Base-by-base conservation (phyloP, 352 stramenopile species). In the Phytopythium boreale region DNA sequence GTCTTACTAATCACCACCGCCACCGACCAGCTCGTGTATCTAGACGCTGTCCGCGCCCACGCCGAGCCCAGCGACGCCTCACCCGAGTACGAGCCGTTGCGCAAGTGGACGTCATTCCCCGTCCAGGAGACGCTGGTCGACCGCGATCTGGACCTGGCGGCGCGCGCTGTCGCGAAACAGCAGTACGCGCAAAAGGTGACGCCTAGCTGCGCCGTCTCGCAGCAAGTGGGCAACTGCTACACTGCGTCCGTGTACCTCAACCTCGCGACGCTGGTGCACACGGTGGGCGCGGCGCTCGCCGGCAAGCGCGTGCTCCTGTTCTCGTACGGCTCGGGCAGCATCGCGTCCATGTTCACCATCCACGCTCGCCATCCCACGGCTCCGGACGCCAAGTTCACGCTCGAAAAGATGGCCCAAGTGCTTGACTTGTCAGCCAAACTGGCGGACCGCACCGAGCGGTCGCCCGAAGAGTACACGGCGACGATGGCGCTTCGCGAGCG, bases 231-330 rank as follows among this genome's bases (percentile, higher is more conserved):
- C 37, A 99, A 99, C 77, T 98, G 88, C 44, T 99, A 99, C 80
- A 98, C 97, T 2, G 97, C 96, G 14, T 92, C 91, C 15, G 89
- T 99, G 20, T 99, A 99, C 76, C 82, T 98, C 31, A 98, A 98
- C 68, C 71, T 99, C 31, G 89, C 93, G 8, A 98, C 89, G 41
- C 77, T 99, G 8, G 82, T 99, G 36, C 76, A 77, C 59, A 59
- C 71, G 39, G 80, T 68, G 66, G 79, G 60, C 27, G 71, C 57
- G 27, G 79, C 69, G 17, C 71, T 98, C 14, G 47, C 69, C 22
- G 84, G 76, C 43, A 93, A 98, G 70, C 80, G 77, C 15, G 79
- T 97, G 15, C 72, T 97, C 22, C 75, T 99, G 11, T 99, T 99
- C 74, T 98, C 93, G 44, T 99, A 99, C 77, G 97, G 97, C 41